These are phyloP conservation scores for Cardamine occulta DNA, from an alignment of 345 rosid genomes.

Conservation along the genomic window DNA sequence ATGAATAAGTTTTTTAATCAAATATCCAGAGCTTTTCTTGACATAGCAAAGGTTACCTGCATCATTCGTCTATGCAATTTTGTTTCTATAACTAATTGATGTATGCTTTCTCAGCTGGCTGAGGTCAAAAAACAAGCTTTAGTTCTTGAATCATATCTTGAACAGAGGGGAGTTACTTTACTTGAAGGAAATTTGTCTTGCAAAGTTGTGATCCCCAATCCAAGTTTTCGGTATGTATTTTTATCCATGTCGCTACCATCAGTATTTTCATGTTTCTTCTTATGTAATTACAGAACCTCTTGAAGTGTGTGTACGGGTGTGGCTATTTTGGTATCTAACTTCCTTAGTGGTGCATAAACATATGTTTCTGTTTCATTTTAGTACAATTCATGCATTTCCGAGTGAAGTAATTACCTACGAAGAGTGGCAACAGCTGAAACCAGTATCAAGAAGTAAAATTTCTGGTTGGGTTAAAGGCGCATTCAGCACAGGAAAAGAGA, in stretches of 20 bases:
- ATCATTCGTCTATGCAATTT: background rate
- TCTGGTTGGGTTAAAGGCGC: slow-evolving; percentile 88
- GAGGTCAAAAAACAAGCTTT: slow-evolving; percentile 64
- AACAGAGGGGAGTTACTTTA: slow-evolving; percentile 80
- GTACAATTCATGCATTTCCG: slow-evolving; percentile 65
- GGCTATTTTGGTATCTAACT: background rate
- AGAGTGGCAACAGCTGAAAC: slow-evolving; percentile 73
- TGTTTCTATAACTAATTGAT: background rate
- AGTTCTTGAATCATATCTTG: slow-evolving; percentile 85
- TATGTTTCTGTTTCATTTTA: slow-evolving; percentile 41
- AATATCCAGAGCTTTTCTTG: background rate
- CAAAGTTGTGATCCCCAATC: slow-evolving; percentile 90
- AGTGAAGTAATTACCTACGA: slow-evolving; percentile 76
- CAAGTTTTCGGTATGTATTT: slow-evolving; percentile 69
- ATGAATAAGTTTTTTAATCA: background rate
- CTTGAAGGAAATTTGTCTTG: slow-evolving; percentile 77
- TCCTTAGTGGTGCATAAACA: background rate
- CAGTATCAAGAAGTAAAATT: slow-evolving; percentile 55
- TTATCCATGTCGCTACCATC: background rate
- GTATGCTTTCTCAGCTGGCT: slow-evolving; percentile 54
- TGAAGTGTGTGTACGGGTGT: background rate
- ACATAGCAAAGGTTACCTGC: background rate
- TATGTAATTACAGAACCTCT: background rate
- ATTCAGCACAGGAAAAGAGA: slow-evolving; percentile 74
- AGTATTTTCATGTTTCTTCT: background rate